Conservation (phyloP, 495 filamentous ascomycete species). For the Neurospora sp. region DNA sequence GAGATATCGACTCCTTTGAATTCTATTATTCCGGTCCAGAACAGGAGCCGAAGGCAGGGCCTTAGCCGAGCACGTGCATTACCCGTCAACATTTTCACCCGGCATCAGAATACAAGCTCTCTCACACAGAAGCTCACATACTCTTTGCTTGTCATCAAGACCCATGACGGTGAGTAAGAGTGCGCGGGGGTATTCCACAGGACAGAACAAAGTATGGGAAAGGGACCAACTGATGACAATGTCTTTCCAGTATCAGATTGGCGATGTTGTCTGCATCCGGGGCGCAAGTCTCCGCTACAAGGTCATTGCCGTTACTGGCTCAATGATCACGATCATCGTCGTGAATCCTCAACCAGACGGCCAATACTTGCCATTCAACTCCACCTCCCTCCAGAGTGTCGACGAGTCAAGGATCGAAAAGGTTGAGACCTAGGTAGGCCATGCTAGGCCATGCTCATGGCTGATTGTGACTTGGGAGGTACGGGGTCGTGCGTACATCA, state of each 20-base stretch:
- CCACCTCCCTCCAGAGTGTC: conserved; percentile 10
- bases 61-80: neutral
- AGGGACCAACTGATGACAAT: neutral
- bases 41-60: neutral
- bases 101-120: neutral
- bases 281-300: conserved; percentile 14
- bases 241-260: neutral
- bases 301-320: conserved; percentile 13
- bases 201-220: neutral
- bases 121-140: neutral
- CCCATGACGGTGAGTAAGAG: neutral
- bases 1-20: neutral
- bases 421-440: neutral
- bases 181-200: too few relatives aligned
- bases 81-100: neutral
- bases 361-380: conserved; percentile 6
- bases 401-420: conserved; percentile 17
- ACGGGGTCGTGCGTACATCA: neutral
- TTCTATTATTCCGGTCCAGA: neutral
- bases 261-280: conserved; percentile 14
- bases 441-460: neutral
- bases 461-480: neutral
- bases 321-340: conserved; percentile 16
- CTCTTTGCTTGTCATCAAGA: neutral
- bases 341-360: conserved; percentile 19